Conservation (phyloP, 2,329 filamentous ascomycete genomes). For the Fusarium sp. region DNA sequence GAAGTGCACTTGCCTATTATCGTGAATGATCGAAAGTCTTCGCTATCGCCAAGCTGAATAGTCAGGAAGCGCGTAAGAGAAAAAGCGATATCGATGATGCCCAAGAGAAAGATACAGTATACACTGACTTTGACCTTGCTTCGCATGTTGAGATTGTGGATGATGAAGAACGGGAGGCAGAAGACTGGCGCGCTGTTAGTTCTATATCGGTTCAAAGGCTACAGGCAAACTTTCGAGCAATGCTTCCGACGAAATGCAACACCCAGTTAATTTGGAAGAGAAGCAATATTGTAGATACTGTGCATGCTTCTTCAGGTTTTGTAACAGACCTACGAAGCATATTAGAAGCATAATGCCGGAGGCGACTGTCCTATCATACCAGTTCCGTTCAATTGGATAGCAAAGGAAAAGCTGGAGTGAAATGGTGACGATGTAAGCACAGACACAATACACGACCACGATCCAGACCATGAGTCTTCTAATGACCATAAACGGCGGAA, state of each 20-base stretch:
- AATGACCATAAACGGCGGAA: conserved; percentile 26
- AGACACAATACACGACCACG: not conserved
- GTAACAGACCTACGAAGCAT: not conserved
- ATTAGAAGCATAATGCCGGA: rapidly evolving
- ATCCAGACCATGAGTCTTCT: conserved; percentile 8
- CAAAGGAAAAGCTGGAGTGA: conserved; percentile 15
- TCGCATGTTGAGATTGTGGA: conserved; percentile 24
- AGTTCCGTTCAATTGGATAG: conserved; percentile 22
- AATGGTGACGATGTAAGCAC: not conserved
- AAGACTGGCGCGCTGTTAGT: not conserved
- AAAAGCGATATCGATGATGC: conserved; percentile 31
- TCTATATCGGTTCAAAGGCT: rapidly evolving
- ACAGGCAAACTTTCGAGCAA: not conserved
- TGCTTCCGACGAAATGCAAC: conserved; percentile 18
- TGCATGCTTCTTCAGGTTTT: not conserved
- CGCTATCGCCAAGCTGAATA: not conserved
- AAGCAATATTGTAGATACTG: too few species aligned
- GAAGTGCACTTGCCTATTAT: not conserved
- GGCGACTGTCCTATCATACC: not conserved
- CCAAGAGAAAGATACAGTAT: conserved; percentile 28
- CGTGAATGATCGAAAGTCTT: conserved; percentile 22
- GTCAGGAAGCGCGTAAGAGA: conserved; percentile 29
- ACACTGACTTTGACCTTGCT: conserved; percentile 17
- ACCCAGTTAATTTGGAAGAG: conserved; percentile 18
- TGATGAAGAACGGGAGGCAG: conserved; percentile 6